Percentiles rank a stretch among this genome's conserved stretches.
These are phyloP conservation scores for Fusarium aywerte DNA, from an alignment of 2,329 filamentous ascomycete genomes.

Conservation along the genomic window DNA sequence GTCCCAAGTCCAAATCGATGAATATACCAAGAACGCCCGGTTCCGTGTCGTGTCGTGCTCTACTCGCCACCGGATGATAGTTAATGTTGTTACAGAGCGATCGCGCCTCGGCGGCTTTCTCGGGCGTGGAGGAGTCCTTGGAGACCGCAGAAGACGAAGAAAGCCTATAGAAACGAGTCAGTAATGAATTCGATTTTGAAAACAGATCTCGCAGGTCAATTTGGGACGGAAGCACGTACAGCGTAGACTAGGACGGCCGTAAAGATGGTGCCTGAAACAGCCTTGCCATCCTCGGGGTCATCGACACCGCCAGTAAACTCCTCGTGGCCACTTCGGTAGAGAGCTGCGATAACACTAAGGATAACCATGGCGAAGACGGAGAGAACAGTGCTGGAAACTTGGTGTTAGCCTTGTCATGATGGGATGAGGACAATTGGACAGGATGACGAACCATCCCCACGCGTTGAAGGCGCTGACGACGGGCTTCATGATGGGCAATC, in stretches of 20 bases:
- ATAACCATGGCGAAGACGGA: slow-evolving; percentile 73
- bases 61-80: slow-evolving; percentile 22
- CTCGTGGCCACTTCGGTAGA: slow-evolving; percentile 85
- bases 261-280: slow-evolving; percentile 87
- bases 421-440: slow-evolving; percentile 14
- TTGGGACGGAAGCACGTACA: slow-evolving; percentile 65
- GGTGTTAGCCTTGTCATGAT: slow-evolving; percentile 42
- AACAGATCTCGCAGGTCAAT: neutral
- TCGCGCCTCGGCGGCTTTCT: slow-evolving; percentile 84
- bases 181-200: neutral
- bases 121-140: slow-evolving; percentile 89
- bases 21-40: slow-evolving; percentile 45
- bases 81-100: slow-evolving; percentile 69
- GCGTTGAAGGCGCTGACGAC: slow-evolving; percentile 91
- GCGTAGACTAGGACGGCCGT: slow-evolving; percentile 88
- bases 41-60: slow-evolving; percentile 41
- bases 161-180: slow-evolving; percentile 66
- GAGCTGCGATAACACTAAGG: slow-evolving; percentile 70
- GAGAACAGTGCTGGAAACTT: slow-evolving; percentile 72
- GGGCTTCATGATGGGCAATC: slow-evolving; percentile 81
- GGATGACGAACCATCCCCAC: slow-evolving; percentile 83
- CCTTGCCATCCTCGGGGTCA: slow-evolving; percentile 76
- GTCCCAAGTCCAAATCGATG: slow-evolving; percentile 44
- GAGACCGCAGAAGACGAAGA: slow-evolving; percentile 90
- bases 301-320: slow-evolving; percentile 81